Percentiles rank a stretch among this genome's conserved stretches.
These are phyloP conservation scores for Solanum commersonii DNA, from an alignment of 257 asterid species.

Conservation along the genomic window DNA sequence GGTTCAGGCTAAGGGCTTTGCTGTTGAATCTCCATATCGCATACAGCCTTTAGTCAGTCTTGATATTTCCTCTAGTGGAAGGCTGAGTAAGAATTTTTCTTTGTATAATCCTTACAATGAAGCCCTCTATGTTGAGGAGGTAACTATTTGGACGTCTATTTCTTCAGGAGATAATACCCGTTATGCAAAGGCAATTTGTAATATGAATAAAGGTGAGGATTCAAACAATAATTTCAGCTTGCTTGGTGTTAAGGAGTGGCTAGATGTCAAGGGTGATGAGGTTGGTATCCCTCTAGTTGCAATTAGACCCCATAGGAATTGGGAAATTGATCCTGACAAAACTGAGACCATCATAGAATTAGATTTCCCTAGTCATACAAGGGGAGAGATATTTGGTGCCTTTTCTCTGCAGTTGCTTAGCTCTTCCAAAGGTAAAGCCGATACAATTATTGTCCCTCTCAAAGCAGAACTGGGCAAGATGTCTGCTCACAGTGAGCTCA, in stretches of 20 bases:
- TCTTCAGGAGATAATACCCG: conserved; percentile 41
- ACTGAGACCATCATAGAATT: conserved; percentile 52
- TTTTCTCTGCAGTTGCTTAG: conserved; percentile 51
- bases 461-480: conserved; percentile 43
- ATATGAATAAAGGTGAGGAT: conserved; percentile 13
- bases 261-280: conserved; percentile 32
- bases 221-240: conserved; percentile 12
- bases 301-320: conserved; percentile 53
- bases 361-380: conserved; percentile 42
- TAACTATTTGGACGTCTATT: conserved; percentile 62
- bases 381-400: conserved; percentile 51
- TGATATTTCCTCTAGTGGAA: conserved; percentile 51
- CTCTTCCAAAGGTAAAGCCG: conserved; percentile 37
- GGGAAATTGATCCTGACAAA: conserved; percentile 62
- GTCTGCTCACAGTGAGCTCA: conserved; percentile 16
- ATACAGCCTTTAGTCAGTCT: conserved; percentile 35
- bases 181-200: conserved; percentile 40
- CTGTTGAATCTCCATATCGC: conserved; percentile 61
- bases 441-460: conserved; percentile 65
- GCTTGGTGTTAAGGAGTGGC: conserved; percentile 32
- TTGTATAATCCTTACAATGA: conserved; percentile 72
- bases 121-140: conserved; percentile 63
- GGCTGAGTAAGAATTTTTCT: conserved; percentile 64
- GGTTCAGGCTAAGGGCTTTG: conserved; percentile 64
- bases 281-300: conserved; percentile 36